phyloP scores from a whole-genome alignment of 306 rosid species.

The Lotus japonicus region DNA sequence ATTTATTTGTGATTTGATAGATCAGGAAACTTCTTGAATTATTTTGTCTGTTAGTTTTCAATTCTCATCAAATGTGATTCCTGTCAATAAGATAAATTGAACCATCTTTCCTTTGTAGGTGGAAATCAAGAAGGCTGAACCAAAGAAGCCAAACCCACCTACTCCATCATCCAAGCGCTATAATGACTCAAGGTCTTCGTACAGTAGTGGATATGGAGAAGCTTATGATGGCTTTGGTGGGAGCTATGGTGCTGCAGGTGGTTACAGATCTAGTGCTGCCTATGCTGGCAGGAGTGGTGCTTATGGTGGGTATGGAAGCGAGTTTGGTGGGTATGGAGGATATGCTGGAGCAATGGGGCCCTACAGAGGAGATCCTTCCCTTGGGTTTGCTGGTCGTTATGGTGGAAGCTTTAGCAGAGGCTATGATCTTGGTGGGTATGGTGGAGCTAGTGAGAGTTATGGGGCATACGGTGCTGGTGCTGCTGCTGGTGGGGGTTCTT shows the following conservation, averaged over 20 bases:
- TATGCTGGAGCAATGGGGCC: slow-evolving; percentile 74
- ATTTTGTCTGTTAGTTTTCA: background rate
- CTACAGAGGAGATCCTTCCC: slow-evolving; percentile 74
- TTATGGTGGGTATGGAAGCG: slow-evolving; percentile 68
- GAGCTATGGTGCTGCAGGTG: slow-evolving; percentile 57
- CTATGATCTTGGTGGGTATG: slow-evolving; percentile 81
- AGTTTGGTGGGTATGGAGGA: slow-evolving; percentile 82
- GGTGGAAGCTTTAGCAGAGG: slow-evolving; percentile 82
- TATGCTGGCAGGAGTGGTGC: slow-evolving; percentile 53
- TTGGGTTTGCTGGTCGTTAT: slow-evolving; percentile 73
- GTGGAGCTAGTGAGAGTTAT: slow-evolving; percentile 70
- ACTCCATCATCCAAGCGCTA: slow-evolving; percentile 78
- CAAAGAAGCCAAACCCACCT: slow-evolving; percentile 75
- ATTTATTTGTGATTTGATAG: background rate
- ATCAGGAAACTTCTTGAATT: background rate
- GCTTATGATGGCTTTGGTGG: slow-evolving; percentile 77
- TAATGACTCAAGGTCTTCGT: slow-evolving; percentile 63
- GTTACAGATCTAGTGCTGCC: slow-evolving; percentile 56
- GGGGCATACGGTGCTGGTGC: slow-evolving; percentile 59
- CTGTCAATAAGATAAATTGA: background rate
- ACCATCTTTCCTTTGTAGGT: slow-evolving; percentile 45
- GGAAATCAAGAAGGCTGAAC: slow-evolving; percentile 98
- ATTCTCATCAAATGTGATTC: background rate
- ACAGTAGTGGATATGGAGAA: slow-evolving; percentile 67
- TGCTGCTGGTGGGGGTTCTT: slow-evolving; percentile 40